A percentile compares a stretch with the other conserved stretches of the same genome.
phyloP scores from a whole-genome alignment of 176 grass and related monocot genomes.

The Hyparrhenia diplandra region DNA sequence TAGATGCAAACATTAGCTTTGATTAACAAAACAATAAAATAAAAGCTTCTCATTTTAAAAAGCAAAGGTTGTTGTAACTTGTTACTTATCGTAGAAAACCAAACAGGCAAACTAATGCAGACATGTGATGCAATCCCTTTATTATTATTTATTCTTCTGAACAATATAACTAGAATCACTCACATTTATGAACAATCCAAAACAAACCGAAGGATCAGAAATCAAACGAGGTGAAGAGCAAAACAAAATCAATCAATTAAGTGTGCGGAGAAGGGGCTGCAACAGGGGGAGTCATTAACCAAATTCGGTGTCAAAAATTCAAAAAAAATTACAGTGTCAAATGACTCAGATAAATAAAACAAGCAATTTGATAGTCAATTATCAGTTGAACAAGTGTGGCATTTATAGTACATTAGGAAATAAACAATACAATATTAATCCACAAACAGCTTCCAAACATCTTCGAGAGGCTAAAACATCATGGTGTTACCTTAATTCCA shows the following conservation, averaged over 20 bases:
- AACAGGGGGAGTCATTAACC: neutral
- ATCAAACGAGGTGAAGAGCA: neutral
- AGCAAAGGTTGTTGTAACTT: neutral
- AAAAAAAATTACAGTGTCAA: neutral
- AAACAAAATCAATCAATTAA: neutral
- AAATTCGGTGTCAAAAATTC: too few relatives aligned
- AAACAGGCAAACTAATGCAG: neutral
- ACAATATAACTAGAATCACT: neutral
- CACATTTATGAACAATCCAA: neutral
- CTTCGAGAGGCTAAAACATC: slow-evolving; percentile 22
- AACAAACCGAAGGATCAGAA: neutral
- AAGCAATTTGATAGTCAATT: neutral
- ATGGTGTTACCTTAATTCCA: slow-evolving; percentile 53
- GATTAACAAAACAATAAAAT: slow-evolving; percentile 14
- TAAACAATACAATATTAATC: neutral
- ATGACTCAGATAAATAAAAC: neutral
- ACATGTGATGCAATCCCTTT: neutral
- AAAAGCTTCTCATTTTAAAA: neutral
- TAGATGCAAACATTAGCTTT: neutral
- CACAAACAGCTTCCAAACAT: neutral
- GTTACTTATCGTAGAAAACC: neutral
- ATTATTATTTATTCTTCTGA: neutral
- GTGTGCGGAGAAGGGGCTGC: neutral
- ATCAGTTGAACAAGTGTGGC: neutral
- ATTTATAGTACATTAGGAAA: slow-evolving; percentile 19